Evolutionary conservation across 2,329 filamentous ascomycete species (phyloP).

Genomic region (Aspergillus hortae): DNA sequence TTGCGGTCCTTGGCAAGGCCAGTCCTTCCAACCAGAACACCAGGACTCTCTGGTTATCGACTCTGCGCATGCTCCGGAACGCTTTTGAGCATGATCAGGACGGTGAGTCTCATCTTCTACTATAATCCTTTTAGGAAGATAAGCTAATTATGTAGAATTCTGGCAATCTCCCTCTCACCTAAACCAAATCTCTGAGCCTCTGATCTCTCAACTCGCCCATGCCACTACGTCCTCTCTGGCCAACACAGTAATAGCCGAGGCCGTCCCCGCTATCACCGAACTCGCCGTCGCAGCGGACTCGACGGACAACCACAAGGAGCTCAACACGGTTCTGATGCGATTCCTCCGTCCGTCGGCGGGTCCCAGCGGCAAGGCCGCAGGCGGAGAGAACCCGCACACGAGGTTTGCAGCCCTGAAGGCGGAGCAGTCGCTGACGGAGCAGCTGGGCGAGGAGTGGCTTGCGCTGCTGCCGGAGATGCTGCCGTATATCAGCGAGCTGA

Average conservation of each 20-base stretch:
- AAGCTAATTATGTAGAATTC: conserved; percentile 55
- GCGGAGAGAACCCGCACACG: conserved; percentile 62
- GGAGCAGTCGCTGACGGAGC: conserved; percentile 74
- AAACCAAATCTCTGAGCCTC: conserved; percentile 62
- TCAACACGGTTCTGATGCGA: conserved; percentile 75
- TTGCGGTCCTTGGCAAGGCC: conserved; percentile 54
- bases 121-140: too few species aligned
- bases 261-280: conserved; percentile 74
- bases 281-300: conserved; percentile 78
- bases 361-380: conserved; percentile 23
- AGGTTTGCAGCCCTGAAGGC: conserved; percentile 78
- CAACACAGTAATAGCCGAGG: conserved; percentile 49
- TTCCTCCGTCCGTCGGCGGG: conserved; percentile 62
- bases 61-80: conserved; percentile 68
- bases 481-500: conserved; percentile 89
- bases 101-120: conserved; percentile 37
- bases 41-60: conserved; percentile 63
- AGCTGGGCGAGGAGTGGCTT: conserved; percentile 90
- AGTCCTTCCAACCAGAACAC: conserved; percentile 45
- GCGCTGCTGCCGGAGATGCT: conserved; percentile 90
- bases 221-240: conserved; percentile 37
- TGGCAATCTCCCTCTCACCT: conserved; percentile 94
- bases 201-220: conserved; percentile 64
- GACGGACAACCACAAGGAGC: conserved; percentile 82
- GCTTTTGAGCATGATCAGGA: conserved; percentile 89